A percentile compares a stretch with the other conserved stretches of the same genome.
Evolutionary conservation across 1,284 basidiomycete genomes (phyloP).

Genomic region (Apiotrichum siamense): DNA sequence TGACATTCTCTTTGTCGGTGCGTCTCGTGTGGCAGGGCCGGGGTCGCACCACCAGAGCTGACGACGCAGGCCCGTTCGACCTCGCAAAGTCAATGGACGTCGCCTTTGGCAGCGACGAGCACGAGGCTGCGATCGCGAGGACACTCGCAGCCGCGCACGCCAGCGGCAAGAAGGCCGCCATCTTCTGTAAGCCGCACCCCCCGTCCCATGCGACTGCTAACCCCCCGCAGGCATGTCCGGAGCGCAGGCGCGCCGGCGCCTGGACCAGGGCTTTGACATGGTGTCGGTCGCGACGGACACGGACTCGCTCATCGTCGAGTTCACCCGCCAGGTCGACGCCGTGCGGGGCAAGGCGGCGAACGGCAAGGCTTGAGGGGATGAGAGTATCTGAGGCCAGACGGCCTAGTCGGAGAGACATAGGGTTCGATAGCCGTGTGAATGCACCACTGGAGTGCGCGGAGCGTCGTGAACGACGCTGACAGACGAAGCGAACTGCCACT

Average conservation of each 20-base stretch:
- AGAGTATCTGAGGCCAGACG: too few relatives aligned
- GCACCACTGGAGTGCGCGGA: too few relatives aligned
- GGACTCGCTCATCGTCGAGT: conserved; percentile 5
- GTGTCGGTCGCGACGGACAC: conserved; percentile 33
- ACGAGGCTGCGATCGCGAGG: conserved; percentile 32
- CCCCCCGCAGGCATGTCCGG: conserved; percentile 4
- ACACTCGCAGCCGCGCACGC: conserved; percentile 30
- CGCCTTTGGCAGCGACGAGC: conserved; percentile 14
- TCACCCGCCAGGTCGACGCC: conserved; percentile 6
- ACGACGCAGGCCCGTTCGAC: conserved; percentile 38
- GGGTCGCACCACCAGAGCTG: too few relatives aligned
- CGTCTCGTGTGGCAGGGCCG: not conserved
- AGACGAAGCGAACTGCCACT: too few relatives aligned
- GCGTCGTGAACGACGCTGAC: too few relatives aligned
- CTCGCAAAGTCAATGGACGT: conserved; percentile 32
- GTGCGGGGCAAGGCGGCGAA: not conserved
- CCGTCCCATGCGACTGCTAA: not conserved
- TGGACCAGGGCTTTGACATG: conserved; percentile 31
- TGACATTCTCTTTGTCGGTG: conserved; percentile 15
- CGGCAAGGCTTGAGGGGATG: not conserved
- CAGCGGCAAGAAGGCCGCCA: conserved; percentile 32
- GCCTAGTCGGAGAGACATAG: too few relatives aligned
- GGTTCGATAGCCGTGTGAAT: too few relatives aligned
- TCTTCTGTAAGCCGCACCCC: conserved; percentile 27
- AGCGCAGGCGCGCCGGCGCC: conserved; percentile 23